Evolutionary conservation across 1,284 basidiomycete genomes (phyloP).

Genomic region (Peniophora sp.): DNA sequence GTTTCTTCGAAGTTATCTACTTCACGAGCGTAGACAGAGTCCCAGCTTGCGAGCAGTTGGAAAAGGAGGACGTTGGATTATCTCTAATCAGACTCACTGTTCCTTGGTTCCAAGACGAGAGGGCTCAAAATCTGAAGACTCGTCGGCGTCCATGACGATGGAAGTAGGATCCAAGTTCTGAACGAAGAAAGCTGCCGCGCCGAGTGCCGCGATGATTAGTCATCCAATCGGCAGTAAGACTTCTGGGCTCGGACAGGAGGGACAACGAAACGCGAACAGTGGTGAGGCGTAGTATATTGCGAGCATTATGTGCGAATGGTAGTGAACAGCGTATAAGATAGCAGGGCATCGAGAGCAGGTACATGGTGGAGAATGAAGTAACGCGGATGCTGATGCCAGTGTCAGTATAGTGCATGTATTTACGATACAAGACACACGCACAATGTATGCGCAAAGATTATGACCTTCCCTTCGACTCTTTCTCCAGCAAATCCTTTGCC

Average conservation of each 20-base stretch:
- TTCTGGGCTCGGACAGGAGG: background rate
- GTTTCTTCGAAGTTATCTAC: conserved; percentile 72
- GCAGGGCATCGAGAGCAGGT: background rate
- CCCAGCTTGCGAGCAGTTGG: conserved; percentile 46
- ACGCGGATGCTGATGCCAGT: conserved; percentile 1
- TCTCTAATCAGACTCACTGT: conserved; percentile 26
- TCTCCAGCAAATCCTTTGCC: conserved; percentile 80
- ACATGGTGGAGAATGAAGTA: conserved; percentile 1
- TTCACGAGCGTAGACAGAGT: conserved; percentile 64
- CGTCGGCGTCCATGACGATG: conserved; percentile 10
- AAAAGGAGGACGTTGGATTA: conserved; percentile 5
- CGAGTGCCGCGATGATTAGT: background rate
- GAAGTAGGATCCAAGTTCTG: background rate
- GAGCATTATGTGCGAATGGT: background rate
- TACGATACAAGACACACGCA: conserved; percentile 1
- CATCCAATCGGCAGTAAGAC: background rate
- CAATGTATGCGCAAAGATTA: background rate
- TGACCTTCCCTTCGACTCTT: conserved; percentile 41
- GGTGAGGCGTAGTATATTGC: background rate
- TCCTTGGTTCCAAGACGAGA: conserved; percentile 67
- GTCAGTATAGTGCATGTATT: conserved; percentile 8
- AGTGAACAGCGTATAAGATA: background rate
- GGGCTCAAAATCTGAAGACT: conserved; percentile 32
- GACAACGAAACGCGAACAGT: background rate
- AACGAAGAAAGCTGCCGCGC: background rate